Conservation (phyloP, 202 grass and related monocot species). For the Cymbopogon flexuosus region DNA sequence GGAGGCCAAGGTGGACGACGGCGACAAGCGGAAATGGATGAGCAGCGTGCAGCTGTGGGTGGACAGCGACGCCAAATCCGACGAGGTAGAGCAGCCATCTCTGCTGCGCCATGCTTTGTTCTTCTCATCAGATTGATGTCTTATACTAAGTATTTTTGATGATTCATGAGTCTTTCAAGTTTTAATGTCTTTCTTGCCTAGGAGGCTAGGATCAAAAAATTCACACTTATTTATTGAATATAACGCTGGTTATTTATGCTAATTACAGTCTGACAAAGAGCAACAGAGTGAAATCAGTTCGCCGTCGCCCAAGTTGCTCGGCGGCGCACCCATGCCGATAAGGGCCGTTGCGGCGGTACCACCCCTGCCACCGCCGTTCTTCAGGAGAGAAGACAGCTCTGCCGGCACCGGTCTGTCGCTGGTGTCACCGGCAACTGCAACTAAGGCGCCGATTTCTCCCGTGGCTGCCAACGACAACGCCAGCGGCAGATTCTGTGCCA, state of each 20-base stretch:
- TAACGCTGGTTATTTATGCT: neutral
- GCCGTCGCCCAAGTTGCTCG: conserved; percentile 10
- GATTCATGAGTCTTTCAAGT: neutral
- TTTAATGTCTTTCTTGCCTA: too few relatives aligned
- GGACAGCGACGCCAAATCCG: conserved; percentile 37
- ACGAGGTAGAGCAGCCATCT: neutral
- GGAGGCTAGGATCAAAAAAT: too few relatives aligned
- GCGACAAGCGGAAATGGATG: conserved; percentile 85
- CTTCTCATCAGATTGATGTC: neutral
- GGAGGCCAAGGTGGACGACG: conserved; percentile 43
- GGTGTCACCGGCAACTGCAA: conserved; percentile 1
- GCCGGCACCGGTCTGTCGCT: neutral
- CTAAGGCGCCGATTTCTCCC: conserved; percentile 25
- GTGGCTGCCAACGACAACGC: neutral
- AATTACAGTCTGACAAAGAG: conserved; percentile 26
- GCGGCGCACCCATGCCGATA: neutral
- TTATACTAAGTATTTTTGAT: neutral
- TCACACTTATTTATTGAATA: too few relatives aligned
- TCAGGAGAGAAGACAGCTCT: conserved; percentile 22
- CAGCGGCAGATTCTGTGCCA: conserved; percentile 6
- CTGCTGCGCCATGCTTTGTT: neutral
- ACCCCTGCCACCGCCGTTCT: neutral
- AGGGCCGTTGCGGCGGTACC: neutral
- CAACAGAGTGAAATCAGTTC: conserved; percentile 6
- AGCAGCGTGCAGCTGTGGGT: conserved; percentile 92